phyloP scores from a whole-genome alignment of 192 early-diverging fungal species.

The Entomortierella lignicola region DNA sequence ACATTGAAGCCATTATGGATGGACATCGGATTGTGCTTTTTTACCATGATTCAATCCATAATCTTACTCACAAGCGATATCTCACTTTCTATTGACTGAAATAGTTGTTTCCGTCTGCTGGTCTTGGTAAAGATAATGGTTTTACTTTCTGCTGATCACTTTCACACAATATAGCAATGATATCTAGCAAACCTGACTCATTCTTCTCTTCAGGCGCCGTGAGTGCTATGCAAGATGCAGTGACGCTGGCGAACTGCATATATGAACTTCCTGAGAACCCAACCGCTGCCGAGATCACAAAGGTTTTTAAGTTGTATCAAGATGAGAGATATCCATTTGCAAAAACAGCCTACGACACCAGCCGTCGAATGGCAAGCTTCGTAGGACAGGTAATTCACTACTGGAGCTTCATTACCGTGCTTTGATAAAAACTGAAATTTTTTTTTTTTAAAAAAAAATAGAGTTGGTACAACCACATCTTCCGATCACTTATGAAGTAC shows the following conservation, averaged over 20 bases:
- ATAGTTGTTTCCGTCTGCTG: conserved; percentile 11
- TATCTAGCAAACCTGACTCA: not conserved
- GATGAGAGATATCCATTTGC: conserved; percentile 4
- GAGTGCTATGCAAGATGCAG: conserved; percentile 34
- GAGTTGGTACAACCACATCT: conserved; percentile 13
- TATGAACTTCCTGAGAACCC: conserved; percentile 14
- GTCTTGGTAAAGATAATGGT: not conserved
- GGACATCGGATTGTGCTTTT: too few species aligned
- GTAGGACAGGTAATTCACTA: conserved; percentile 9
- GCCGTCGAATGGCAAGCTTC: conserved; percentile 8
- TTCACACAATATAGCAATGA: too few species aligned
- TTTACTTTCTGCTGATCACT: too few species aligned
- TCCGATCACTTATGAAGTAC: conserved; percentile 11
- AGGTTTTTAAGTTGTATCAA: conserved; percentile 7
- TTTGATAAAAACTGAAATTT: not conserved
- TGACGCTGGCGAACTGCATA: conserved; percentile 15
- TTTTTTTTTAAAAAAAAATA: not conserved
- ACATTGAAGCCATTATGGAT: too few species aligned
- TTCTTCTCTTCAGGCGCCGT: conserved; percentile 12
- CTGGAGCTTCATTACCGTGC: not conserved
- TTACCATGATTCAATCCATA: too few species aligned
- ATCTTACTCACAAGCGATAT: too few species aligned
- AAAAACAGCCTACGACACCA: conserved; percentile 24
- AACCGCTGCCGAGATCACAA: conserved; percentile 13
- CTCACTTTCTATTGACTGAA: too few species aligned